A percentile compares a stretch with the other conserved stretches of the same genome.
These are phyloP conservation scores for Rhizophora mangle DNA, from an alignment of 345 rosid genomes.

Conservation along the genomic window DNA sequence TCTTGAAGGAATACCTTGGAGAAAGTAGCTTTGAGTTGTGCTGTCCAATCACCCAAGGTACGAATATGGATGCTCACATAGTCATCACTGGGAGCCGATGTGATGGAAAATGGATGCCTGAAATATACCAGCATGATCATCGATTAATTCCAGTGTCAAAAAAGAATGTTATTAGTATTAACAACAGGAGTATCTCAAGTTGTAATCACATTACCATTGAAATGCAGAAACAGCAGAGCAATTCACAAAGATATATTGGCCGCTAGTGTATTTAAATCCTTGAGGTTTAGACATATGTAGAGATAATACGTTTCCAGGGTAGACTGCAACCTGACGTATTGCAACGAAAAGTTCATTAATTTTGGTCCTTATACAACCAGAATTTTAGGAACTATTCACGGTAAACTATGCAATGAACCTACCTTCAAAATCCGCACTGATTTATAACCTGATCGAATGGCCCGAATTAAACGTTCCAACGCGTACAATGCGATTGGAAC, in stretches of 20 bases:
- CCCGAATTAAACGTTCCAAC: constrained; percentile 55
- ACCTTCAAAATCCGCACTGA: constrained; percentile 68
- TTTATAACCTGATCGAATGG: constrained; percentile 58
- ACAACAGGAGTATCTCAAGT: background rate
- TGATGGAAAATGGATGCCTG: constrained; percentile 32
- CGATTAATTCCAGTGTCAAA: background rate
- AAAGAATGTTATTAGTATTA: background rate
- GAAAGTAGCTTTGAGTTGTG: constrained; percentile 60
- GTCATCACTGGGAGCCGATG: constrained; percentile 26
- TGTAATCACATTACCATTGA: constrained; percentile 48
- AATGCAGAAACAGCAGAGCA: constrained; percentile 74
- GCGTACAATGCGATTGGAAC: constrained; percentile 56
- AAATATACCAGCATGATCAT: background rate
- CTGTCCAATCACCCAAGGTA: constrained; percentile 72
- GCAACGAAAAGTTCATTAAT: background rate
- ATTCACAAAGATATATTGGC: constrained; percentile 78
- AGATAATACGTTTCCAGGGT: constrained; percentile 77
- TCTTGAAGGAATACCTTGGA: constrained; percentile 34
- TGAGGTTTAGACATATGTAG: constrained; percentile 76
- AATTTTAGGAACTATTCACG: no score
- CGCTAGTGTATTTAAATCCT: constrained; percentile 75
- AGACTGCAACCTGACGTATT: constrained; percentile 63
- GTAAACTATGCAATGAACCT: background rate
- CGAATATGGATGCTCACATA: constrained; percentile 24
- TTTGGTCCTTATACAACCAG: no score